Evolutionary conservation across 2,329 filamentous ascomycete species (phyloP).

Genomic region (Clarireedia hainanense): DNA sequence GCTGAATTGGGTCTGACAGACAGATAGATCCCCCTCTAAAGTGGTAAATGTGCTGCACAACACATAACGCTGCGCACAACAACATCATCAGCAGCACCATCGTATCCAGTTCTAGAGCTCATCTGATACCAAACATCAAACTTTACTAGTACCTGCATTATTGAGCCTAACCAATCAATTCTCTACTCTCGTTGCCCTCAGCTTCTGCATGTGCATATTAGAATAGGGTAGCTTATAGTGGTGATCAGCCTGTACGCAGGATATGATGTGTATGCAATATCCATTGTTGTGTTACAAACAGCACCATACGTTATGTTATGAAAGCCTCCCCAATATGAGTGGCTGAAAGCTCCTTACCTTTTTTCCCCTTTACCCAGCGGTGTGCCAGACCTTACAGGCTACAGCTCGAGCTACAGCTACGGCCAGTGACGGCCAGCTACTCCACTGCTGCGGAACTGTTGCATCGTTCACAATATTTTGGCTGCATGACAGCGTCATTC

Average conservation of each 20-base stretch:
- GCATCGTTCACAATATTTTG: conserved; percentile 1
- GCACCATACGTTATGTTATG: conserved; percentile 1
- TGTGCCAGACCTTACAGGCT: not conserved
- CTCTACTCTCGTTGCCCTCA: not conserved
- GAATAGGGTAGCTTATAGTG: not conserved
- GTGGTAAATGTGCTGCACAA: not conserved
- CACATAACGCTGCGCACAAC: not conserved
- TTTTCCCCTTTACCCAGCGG: not conserved
- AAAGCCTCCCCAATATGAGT: not conserved
- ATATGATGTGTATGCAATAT: not conserved
- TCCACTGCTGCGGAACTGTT: not conserved
- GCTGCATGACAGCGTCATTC: conserved; percentile 5
- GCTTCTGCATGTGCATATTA: not conserved
- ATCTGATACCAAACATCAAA: not conserved
- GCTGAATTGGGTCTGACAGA: not conserved
- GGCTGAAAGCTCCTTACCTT: not conserved
- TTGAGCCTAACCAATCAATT: not conserved
- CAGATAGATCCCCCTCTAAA: not conserved
- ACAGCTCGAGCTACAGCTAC: too few species aligned
- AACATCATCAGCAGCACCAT: not conserved
- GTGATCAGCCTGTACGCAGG: too few species aligned
- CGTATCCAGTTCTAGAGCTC: not conserved
- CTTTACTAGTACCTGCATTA: conserved; percentile 4
- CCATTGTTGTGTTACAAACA: not conserved
- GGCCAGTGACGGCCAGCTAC: too few species aligned